Evolutionary conservation across 108 stramenopile species (phyloP).

Genomic region (Cylindrotheca closterium): DNA sequence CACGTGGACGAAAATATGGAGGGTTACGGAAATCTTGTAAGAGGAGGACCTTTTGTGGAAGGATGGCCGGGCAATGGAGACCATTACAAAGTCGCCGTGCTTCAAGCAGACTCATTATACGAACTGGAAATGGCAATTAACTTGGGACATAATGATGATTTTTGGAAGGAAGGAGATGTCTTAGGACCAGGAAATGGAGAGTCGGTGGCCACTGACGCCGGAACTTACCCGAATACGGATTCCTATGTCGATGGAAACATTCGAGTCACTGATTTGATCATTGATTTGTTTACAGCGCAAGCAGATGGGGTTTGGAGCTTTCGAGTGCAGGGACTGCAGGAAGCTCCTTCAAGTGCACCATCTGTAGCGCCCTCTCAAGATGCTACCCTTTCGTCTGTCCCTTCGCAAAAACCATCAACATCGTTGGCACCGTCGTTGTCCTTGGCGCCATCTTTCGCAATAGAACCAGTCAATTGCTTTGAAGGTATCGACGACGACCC

Average conservation of each 20-base stretch:
- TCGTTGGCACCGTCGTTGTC: neutral
- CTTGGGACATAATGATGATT: constrained; percentile 45
- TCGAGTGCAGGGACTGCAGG: neutral
- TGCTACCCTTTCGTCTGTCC: neutral
- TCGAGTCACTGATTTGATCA: constrained; percentile 24
- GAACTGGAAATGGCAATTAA: constrained; percentile 54
- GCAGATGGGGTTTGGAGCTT: neutral
- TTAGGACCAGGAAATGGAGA: constrained; percentile 27
- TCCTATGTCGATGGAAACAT: constrained; percentile 24
- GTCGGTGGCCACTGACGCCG: neutral
- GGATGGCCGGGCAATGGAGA: constrained; percentile 51
- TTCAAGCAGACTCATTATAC: constrained; percentile 60
- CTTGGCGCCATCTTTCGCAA: neutral
- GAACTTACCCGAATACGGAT: constrained; percentile 39
- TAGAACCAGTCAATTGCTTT: neutral
- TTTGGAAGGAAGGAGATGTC: constrained; percentile 16
- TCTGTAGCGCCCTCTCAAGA: neutral
- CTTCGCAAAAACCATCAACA: neutral
- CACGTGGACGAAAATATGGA: constrained; percentile 40
- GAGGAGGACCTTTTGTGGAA: constrained; percentile 43
- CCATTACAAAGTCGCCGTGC: constrained; percentile 57
- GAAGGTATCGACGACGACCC: neutral
- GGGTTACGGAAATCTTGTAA: constrained; percentile 1
- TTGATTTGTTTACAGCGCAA: constrained; percentile 15
- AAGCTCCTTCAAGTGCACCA: neutral